Percentiles rank a stretch among this genome's conserved stretches.
These are phyloP conservation scores for Vanrija sp. DNA, from an alignment of 1,284 basidiomycete genomes.

Conservation along the genomic window DNA sequence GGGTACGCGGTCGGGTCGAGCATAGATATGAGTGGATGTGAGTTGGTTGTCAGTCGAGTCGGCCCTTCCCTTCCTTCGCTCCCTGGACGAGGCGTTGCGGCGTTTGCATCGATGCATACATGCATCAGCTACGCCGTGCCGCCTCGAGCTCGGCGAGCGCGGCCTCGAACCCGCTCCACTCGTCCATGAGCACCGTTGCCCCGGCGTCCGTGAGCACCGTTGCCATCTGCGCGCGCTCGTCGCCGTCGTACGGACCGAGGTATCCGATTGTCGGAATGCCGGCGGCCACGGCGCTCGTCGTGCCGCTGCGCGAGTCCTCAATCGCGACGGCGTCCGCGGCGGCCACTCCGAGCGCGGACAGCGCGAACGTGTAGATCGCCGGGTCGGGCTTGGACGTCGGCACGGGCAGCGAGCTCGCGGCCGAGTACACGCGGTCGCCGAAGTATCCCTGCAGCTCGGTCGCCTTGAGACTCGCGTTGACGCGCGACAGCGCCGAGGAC, in stretches of 20 bases:
- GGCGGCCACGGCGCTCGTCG: constrained; percentile 17
- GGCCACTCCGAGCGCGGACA: constrained; percentile 11
- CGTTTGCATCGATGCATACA: too few species aligned
- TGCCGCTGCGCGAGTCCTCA: constrained; percentile 25
- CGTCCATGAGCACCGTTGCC: constrained; percentile 21
- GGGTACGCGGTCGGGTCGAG: too few species aligned
- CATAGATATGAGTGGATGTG: too few species aligned
- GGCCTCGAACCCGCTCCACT: constrained; percentile 20
- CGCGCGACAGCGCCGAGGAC: constrained; percentile 21
- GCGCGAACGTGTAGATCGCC: constrained; percentile 23
- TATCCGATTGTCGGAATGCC: constrained; percentile 25
- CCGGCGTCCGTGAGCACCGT: constrained; percentile 19
- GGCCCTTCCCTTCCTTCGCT: too few species aligned
- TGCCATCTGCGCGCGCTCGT: constrained; percentile 16
- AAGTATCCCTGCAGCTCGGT: constrained; percentile 43
- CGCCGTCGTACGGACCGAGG: constrained; percentile 22
- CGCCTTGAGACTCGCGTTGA: constrained; percentile 20
- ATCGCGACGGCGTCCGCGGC: constrained; percentile 20
- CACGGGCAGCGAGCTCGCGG: constrained; percentile 23
- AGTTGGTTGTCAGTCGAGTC: too few species aligned
- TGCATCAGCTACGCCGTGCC: too few species aligned
- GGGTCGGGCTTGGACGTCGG: constrained; percentile 31
- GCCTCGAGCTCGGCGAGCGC: too few species aligned
- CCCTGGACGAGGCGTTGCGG: too few species aligned
- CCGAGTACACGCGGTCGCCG: constrained; percentile 49